A percentile compares a stretch with the other conserved stretches of the same genome.
phyloP scores from a whole-genome alignment of 2,329 filamentous ascomycete genomes.

The Colletotrichum spaethianum region DNA sequence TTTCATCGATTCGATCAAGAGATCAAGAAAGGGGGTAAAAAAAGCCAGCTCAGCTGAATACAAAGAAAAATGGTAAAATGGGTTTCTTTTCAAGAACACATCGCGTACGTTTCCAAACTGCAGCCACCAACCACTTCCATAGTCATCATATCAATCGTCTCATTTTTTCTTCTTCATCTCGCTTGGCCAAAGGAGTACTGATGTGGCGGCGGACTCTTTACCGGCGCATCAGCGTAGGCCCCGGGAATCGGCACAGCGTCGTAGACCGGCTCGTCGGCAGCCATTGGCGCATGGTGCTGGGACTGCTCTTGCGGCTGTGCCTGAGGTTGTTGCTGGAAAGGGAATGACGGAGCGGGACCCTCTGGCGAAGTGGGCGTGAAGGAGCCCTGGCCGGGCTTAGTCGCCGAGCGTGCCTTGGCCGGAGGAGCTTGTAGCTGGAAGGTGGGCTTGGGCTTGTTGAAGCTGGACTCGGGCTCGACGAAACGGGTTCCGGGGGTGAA shows the following conservation, averaged over 20 bases:
- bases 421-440: constrained; percentile 93
- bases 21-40: constrained; percentile 1
- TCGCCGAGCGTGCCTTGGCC: constrained; percentile 81
- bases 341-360: constrained; percentile 53
- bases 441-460: constrained; percentile 64
- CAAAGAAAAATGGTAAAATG: constrained; percentile 28
- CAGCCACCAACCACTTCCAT: constrained; percentile 7
- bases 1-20: constrained; percentile 22
- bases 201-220: constrained; percentile 65
- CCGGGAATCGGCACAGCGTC: constrained; percentile 90
- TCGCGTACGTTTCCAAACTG: constrained; percentile 9
- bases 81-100: constrained; percentile 13
- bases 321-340: constrained; percentile 56
- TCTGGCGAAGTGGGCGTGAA: constrained; percentile 68
- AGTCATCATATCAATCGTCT: constrained; percentile 17
- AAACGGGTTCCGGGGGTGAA: constrained; percentile 71
- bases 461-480: constrained; percentile 75
- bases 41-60: constrained; percentile 33
- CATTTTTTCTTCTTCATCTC: constrained; percentile 45
- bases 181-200: constrained; percentile 60
- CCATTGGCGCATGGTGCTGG: constrained; percentile 76
- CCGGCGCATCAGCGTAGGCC: constrained; percentile 76
- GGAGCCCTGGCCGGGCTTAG: constrained; percentile 73
- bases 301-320: constrained; percentile 63
- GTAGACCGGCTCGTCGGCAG: constrained; percentile 87